Conservation (phyloP, 768 basidiomycete genomes). For the Boletus sp. region DNA sequence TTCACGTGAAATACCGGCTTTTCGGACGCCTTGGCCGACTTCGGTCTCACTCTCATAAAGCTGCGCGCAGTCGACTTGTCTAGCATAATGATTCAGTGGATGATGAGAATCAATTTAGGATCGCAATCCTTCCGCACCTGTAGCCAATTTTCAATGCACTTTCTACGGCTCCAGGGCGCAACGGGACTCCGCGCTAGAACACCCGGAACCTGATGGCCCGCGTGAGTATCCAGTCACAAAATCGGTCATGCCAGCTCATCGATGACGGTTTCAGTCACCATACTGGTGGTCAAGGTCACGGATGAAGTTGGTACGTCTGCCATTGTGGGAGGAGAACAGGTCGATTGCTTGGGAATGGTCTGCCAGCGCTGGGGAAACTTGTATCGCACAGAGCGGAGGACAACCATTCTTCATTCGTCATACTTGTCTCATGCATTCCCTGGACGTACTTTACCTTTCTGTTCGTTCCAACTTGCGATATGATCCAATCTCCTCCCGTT, state of each 20-base stretch:
- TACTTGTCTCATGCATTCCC: neutral
- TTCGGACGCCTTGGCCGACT: constrained; percentile 28
- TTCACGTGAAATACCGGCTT: constrained; percentile 23
- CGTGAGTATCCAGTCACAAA: neutral
- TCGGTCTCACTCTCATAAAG: constrained; percentile 25
- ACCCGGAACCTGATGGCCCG: neutral
- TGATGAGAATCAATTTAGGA: neutral
- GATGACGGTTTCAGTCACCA: neutral
- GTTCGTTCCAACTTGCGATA: neutral
- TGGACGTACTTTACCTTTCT: neutral
- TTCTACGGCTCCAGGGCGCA: neutral
- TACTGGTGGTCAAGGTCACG: neutral
- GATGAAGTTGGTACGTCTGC: constrained; percentile 2
- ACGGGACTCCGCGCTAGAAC: neutral
- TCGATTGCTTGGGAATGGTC: neutral
- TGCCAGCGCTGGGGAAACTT: neutral
- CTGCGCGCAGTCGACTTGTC: constrained; percentile 29
- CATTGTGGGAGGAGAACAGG: constrained; percentile 1
- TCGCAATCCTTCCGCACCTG: constrained; percentile 16
- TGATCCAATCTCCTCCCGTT: neutral
- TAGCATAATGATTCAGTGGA: neutral
- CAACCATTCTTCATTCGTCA: neutral
- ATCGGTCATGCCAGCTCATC: neutral
- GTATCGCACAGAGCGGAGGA: neutral
- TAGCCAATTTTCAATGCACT: constrained; percentile 24